Evolutionary conservation across 345 rosid species (phyloP).

Genomic region (Noccaea caerulescens): DNA sequence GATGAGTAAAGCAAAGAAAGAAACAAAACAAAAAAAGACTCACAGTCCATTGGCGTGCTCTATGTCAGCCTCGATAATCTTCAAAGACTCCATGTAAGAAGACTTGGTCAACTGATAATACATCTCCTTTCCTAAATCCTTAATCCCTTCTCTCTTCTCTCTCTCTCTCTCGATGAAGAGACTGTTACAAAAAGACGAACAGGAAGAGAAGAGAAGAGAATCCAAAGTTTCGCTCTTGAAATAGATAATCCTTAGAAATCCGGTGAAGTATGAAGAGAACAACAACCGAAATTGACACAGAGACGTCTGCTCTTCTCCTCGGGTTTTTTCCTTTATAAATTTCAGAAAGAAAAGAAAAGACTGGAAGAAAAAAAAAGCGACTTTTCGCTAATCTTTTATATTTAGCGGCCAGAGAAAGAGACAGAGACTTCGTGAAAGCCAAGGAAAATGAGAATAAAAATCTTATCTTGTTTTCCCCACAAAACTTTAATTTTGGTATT

Average conservation of each 20-base stretch:
- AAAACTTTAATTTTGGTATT: conserved; percentile 20
- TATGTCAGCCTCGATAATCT: conserved; percentile 81
- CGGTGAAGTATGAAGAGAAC: conserved; percentile 14
- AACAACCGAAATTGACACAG: conserved; percentile 23
- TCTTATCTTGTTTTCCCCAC: conserved; percentile 1
- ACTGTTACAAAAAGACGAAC: conserved; percentile 5
- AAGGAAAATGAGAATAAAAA: conserved; percentile 3
- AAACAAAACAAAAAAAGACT: conserved; percentile 34
- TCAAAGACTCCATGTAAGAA: conserved; percentile 76
- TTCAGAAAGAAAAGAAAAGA: background rate
- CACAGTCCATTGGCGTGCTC: conserved; percentile 89
- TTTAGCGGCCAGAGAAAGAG: conserved; percentile 30
- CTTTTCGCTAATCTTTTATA: conserved; percentile 28
- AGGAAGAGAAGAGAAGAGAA: conserved; percentile 28
- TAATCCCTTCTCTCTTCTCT: background rate
- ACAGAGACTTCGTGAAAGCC: conserved; percentile 25
- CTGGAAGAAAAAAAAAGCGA: conserved; percentile 2
- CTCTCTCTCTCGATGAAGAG: background rate
- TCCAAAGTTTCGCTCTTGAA: conserved; percentile 28
- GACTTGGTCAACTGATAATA: conserved; percentile 61
- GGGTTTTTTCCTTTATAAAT: conserved; percentile 7
- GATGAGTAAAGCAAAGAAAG: conserved; percentile 6
- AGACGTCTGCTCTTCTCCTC: conserved; percentile 40
- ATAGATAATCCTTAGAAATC: conserved; percentile 34
- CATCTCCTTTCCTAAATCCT: conserved; percentile 40